Evolutionary conservation across 148 eudicot species (phyloP), one percentile per base, ranked within the genome.

Genomic region (Vaccinium myrtillus): DNA sequence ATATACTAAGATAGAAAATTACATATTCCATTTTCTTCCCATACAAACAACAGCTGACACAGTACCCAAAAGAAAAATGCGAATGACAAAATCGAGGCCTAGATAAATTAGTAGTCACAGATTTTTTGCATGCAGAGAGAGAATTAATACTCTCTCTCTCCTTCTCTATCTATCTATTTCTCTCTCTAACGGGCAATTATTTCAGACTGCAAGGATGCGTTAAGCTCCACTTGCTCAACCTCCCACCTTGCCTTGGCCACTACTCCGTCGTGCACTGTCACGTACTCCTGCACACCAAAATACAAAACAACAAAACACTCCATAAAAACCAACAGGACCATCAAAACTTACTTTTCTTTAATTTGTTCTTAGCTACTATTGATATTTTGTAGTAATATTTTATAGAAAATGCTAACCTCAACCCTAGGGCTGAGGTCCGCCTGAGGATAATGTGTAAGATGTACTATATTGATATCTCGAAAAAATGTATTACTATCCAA

Each of bases 221-320:
- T 88, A 53, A 88, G 89, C 77, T 84, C 90, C 81, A 90, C 87
- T 71, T 88, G 93, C 83, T 93, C 93, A 21, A 81, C 92, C 76
- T 94, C 96, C 98, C 96, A 94, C 83, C 79, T 80, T 43, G 91
- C 84, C 87, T 89, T 90, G 14, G 87, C 89, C 51, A 91, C 83
- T 16, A 84, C 94, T 83, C 92, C 94, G 69, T 84, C 90, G 79
- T 91, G 90, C 88, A 90, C 93, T 8, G 96, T 91, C 86, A 88
- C 91, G 74, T 93, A 94, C 55, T 92, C 93, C 98, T 94, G 32
- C 13, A 9, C 16, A 77, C 19, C 27, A 77, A n/a, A 51, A 75
- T 5, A 30, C 48, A 71, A 21, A 49, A 14, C 58, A 55, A 30
- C 48, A 71, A 21, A 49, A 14, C 58, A 14, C 58, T 3, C 2